These are phyloP conservation scores for Leishmania amazonensis DNA, from an alignment of 208 protist genomes.

Conservation along the genomic window DNA sequence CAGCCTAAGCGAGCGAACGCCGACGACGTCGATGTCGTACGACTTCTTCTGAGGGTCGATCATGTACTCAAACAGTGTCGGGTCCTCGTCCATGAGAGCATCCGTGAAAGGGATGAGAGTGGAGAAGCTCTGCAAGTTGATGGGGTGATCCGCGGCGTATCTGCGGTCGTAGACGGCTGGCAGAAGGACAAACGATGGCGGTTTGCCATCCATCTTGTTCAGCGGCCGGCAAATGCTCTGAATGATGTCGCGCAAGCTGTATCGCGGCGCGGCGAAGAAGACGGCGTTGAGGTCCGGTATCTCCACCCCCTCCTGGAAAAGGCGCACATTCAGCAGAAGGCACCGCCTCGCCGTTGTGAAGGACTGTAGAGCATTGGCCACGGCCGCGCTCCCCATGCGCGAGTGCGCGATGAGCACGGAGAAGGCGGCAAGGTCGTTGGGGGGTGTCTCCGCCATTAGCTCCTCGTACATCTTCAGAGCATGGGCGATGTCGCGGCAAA, in stretches of 20 bases:
- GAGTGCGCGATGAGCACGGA: conserved; percentile 69
- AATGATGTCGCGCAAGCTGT: conserved; percentile 83
- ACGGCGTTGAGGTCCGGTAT: conserved; percentile 81
- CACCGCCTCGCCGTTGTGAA: conserved; percentile 45
- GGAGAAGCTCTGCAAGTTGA: conserved; percentile 75
- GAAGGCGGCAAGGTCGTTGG: conserved; percentile 56
- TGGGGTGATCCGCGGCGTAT: conserved; percentile 49
- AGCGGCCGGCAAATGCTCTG: conserved; percentile 83
- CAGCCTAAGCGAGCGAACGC: conserved; percentile 62
- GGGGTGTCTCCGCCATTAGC: conserved; percentile 24
- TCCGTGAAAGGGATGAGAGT: conserved; percentile 81
- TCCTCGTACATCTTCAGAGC: conserved; percentile 39
- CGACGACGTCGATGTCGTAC: conserved; percentile 78
- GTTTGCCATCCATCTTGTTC: conserved; percentile 62
- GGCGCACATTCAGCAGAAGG: conserved; percentile 72
- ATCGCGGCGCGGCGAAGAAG: conserved; percentile 77
- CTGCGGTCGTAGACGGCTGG: conserved; percentile 59
- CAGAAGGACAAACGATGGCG: conserved; percentile 70
- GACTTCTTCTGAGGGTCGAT: conserved; percentile 73
- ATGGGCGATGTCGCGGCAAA: conserved; percentile 69
- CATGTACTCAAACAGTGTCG: conserved; percentile 78
- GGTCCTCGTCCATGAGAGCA: conserved; percentile 86
- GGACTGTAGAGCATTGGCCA: conserved; percentile 43
- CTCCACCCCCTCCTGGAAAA: conserved; percentile 83
- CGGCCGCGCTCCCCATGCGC: conserved; percentile 44